Base-by-base conservation (phyloP, 2,329 filamentous ascomycete species). In the Byssothecium circinans region DNA sequence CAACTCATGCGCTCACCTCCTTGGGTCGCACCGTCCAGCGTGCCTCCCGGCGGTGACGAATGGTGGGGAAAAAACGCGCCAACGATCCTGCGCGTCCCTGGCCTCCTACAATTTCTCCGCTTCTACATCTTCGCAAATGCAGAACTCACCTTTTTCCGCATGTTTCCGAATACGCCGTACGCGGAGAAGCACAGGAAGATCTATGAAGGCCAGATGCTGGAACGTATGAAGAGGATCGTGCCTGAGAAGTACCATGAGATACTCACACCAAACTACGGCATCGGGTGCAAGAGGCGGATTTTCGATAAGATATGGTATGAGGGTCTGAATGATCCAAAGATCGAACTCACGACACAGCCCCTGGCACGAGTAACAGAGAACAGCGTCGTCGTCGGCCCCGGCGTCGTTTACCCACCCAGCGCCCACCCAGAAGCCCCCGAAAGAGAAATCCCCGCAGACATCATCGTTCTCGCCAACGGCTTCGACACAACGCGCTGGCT, bases 231-330 rank as follows among this genome's bases (percentile, higher is more conserved):
- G 47, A 58, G 64, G 4, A 71, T 64, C 1, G 80, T 79, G 0
- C 84, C 84, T 0, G 69, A 77, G 41, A 79, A 83, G 64, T 87
- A 86, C 49, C 80, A 82, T 52, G 78, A 83, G 23, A 74, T 84
- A 6, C 62, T 87, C 29, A 81, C 82, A 0, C 84, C 84, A 0
- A 77, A 86, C 41, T 87, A 84, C 47, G 75, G 78, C 36, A 66
- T 85, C 12, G 82, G 83, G 1, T 86, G 83, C 69, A 87, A 86
- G 68, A 71, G 84, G n/a, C 75, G 82, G 12, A 79, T 87, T 45
- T 79, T 80, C 43, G 82, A 86, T 49, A 73, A 76, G 2, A 73
- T 73, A 1, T 87, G 85, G 72, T 74, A 83, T 17, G 57, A 72
- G 12, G 72, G 74, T 33, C 66, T 87, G 30, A 72, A 82, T 30